Evolutionary conservation across 2,329 filamentous ascomycete species (phyloP), one percentile per base, ranked within the genome.

Genomic region (Aureobasidium sp.): DNA sequence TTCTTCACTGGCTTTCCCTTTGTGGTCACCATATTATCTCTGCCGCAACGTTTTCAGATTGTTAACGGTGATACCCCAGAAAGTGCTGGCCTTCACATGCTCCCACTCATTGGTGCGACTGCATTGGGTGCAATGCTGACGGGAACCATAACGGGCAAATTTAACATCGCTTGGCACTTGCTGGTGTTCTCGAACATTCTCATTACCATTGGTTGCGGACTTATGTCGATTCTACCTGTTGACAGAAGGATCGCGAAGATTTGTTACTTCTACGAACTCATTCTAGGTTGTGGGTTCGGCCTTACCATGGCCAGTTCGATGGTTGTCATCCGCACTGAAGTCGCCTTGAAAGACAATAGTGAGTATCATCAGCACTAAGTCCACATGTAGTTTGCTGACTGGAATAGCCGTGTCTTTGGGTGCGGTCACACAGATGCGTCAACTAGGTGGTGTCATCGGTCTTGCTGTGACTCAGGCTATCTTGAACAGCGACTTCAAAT

Each of bases 1-100:
- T 58, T 58, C 44, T 48, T 62, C 17, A 44, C 52, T 46, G 61
- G 53, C n/a, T 50, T 58, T 39, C 51, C 61, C 9, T 62, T 62
- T 20, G 51, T 62, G 26, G 46, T 56, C 6, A 62, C 61, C n/a
- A 58, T 62, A 29, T 47, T 62, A 39, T 39, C 47, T n/a, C 61
- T 62, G 1, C 61, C 52, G 4, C 61, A 58, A 51, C 51, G 61
- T 23, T 47, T 62, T 48, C 61, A 62, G 20, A 42, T 62, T 32
- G 50, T 50, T 2, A 58, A 58, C 36, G 42, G 51, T 3, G 39
- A 48, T 8, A 56, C 41, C 26, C 61, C 61, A n/a, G 51, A 36
- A 13, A 37, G 50, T n/a, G 61, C 61, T 7, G 61, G 61, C 26
- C 46, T 62, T 10, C 39, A 57, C 15, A 62, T 62, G 61, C 61